These are phyloP conservation scores for Fusarium aywerte DNA, from an alignment of 2,329 filamentous ascomycete genomes.

Conservation along the genomic window DNA sequence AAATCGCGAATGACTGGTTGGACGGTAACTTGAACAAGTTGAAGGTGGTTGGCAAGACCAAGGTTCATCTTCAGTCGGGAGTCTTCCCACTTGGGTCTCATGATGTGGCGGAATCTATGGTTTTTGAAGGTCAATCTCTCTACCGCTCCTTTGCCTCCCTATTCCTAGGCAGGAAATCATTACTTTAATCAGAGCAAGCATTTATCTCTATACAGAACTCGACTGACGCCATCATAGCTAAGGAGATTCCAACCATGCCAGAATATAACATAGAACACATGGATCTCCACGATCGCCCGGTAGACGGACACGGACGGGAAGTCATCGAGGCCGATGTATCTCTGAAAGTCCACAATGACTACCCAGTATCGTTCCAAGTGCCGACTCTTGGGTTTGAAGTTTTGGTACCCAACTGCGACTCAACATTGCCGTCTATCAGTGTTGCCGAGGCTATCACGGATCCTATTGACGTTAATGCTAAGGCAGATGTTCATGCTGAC, in stretches of 20 bases:
- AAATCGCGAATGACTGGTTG: conserved; percentile 88
- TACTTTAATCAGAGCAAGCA: conserved; percentile 49
- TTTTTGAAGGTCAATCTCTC: conserved; percentile 85
- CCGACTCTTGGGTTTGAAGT: conserved; percentile 87
- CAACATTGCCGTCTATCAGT: conserved; percentile 76
- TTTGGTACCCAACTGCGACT: conserved; percentile 82
- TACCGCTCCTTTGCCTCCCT: conserved; percentile 70
- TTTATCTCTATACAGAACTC: conserved; percentile 30
- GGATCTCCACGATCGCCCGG: conserved; percentile 77
- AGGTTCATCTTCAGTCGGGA: conserved; percentile 80
- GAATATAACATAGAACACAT: conserved; percentile 84
- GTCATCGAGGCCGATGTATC: conserved; percentile 85
- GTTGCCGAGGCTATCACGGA: conserved; percentile 81
- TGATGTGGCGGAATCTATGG: conserved; percentile 75
- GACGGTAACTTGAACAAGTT: conserved; percentile 79
- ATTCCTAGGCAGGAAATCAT: conserved; percentile 69
- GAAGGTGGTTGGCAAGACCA: conserved; percentile 76
- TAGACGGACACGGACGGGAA: conserved; percentile 60
- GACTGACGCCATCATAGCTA: conserved; percentile 61
- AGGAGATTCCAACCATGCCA: conserved; percentile 80
- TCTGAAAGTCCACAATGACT: conserved; percentile 77
- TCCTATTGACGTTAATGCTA: conserved; percentile 73
- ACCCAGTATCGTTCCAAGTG: conserved; percentile 79
- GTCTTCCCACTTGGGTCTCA: conserved; percentile 83
- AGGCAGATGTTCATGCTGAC: conserved; percentile 72